Base-by-base conservation (phyloP, 208 protist species). In the Phytomonas serpens region DNA sequence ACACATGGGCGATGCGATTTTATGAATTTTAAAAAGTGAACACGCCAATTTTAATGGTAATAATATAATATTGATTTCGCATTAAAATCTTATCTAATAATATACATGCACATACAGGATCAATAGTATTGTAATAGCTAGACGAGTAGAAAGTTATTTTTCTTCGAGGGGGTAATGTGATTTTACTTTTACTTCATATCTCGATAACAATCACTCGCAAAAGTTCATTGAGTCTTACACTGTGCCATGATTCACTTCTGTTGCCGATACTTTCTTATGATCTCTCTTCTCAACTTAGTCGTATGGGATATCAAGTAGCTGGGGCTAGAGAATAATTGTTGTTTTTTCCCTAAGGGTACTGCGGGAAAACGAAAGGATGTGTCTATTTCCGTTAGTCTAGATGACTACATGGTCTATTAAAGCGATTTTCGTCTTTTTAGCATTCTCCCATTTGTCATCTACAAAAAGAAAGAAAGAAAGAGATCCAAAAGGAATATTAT, bases 381-480 rank as follows among this genome's bases (percentile, higher is more conserved):
- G 47, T 5, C 16, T 27, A 57, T 57, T 57, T 57, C 16, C 4
- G 0, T 3, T 57, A 27, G 47, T 27, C 23, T 27, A 27, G 19
- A 19, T 27, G 11, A 57, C 23, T 27, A 57, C 19, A 57, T 57
- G 23, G 10, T 19, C 13, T 57, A 27, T 57, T 9, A 5, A 27
- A 57, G 27, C 47, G 19, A 36, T 74, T 64, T 64, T 38, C 64
- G 33, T 68, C 19, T 74, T 74, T 73, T 61, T 51, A 51, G 19
- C 7, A 57, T 40, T 63, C 47, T 32, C 64, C 42, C 29, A n/a
- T 38, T 23, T 62, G 2, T 65, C 32, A 64, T 76, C 61, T 63
- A 71, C 61, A 10, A 68, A 61, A 52, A 73, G 31, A 4, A 27
- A 70, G 27, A 73, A 6, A 27, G 6, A 57, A 11, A 57, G 23